These are phyloP conservation scores for Endoconidiophora polonica DNA, from an alignment of 2,329 filamentous ascomycete genomes.

Conservation along the genomic window DNA sequence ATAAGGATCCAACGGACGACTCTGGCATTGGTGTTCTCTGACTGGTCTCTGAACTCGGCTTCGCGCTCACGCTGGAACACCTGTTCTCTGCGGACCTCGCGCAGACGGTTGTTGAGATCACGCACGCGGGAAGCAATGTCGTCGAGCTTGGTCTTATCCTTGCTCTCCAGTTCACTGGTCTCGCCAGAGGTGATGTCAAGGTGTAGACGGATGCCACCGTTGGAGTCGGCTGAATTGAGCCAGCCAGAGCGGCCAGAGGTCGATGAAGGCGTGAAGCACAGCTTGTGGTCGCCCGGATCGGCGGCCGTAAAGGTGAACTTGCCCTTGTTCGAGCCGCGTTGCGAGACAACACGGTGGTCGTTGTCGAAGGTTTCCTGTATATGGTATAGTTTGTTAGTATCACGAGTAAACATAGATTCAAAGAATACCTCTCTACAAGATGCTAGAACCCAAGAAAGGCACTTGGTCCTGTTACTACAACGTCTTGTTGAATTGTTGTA, in stretches of 20 bases:
- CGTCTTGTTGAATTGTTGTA: too few relatives aligned
- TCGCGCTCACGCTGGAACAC: slow-evolving; percentile 95
- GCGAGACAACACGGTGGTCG: slow-evolving; percentile 86
- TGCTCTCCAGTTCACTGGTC: slow-evolving; percentile 82
- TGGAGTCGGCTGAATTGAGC: slow-evolving; percentile 46
- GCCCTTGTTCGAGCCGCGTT: slow-evolving; percentile 58
- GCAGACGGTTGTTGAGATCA: slow-evolving; percentile 73
- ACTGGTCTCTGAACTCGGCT: slow-evolving; percentile 95
- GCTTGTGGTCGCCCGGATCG: slow-evolving; percentile 85
- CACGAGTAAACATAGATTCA: not conserved
- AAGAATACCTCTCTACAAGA: not conserved
- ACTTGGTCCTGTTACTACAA: too few relatives aligned
- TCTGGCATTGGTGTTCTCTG: slow-evolving; percentile 77
- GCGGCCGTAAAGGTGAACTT: slow-evolving; percentile 92
- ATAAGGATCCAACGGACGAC: slow-evolving; percentile 90
- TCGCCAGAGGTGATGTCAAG: slow-evolving; percentile 90
- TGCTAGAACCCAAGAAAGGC: too few relatives aligned
- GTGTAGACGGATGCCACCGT: slow-evolving; percentile 66
- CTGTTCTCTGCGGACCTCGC: slow-evolving; percentile 86
- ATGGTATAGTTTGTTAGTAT: not conserved
- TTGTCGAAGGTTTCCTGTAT: slow-evolving; percentile 84
- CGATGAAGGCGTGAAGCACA: slow-evolving; percentile 82
- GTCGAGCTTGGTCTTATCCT: slow-evolving; percentile 81
- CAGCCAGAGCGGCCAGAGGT: slow-evolving; percentile 53
- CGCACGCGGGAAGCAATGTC: slow-evolving; percentile 77